A percentile compares a stretch with the other conserved stretches of the same genome.
Conservation (phyloP, 164 flowering plant species). For the Magnolia changhungtana region DNA sequence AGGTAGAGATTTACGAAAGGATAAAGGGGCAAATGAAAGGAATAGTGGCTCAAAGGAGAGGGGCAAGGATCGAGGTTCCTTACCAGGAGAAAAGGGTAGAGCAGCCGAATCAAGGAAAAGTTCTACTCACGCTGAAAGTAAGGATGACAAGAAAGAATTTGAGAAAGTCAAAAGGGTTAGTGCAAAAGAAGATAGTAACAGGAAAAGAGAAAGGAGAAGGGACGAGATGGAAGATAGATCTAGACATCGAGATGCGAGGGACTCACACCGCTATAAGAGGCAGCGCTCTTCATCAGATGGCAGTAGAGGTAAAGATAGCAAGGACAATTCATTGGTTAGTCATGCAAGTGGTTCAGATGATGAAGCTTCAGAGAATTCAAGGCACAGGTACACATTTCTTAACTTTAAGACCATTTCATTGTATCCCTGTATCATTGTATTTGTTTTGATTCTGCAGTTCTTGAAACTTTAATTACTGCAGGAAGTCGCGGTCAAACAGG, state of each 20-base stretch:
- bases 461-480: constrained; percentile 31
- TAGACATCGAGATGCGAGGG: constrained; percentile 42
- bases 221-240: constrained; percentile 58
- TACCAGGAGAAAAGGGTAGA: constrained; percentile 36
- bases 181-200: constrained; percentile 40
- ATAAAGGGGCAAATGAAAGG: constrained; percentile 32
- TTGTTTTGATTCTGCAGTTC: constrained; percentile 1
- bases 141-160: constrained; percentile 45
- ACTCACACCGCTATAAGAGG: constrained; percentile 57
- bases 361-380: constrained; percentile 61
- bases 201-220: constrained; percentile 46
- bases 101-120: constrained; percentile 47
- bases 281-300: constrained; percentile 55
- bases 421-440: not conserved
- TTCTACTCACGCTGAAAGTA: constrained; percentile 26
- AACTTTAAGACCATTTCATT: not conserved
- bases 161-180: constrained; percentile 39
- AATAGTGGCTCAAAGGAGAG: constrained; percentile 46
- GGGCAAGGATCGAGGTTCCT: constrained; percentile 34
- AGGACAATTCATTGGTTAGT: constrained; percentile 36
- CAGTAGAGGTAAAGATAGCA: constrained; percentile 53
- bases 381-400: constrained; percentile 39
- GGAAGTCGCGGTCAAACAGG: constrained; percentile 50
- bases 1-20: constrained; percentile 28
- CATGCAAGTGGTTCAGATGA: constrained; percentile 51